These are phyloP conservation scores for Ceratocystis smalleyi DNA, from an alignment of 2,329 filamentous ascomycete species.

Conservation along the genomic window DNA sequence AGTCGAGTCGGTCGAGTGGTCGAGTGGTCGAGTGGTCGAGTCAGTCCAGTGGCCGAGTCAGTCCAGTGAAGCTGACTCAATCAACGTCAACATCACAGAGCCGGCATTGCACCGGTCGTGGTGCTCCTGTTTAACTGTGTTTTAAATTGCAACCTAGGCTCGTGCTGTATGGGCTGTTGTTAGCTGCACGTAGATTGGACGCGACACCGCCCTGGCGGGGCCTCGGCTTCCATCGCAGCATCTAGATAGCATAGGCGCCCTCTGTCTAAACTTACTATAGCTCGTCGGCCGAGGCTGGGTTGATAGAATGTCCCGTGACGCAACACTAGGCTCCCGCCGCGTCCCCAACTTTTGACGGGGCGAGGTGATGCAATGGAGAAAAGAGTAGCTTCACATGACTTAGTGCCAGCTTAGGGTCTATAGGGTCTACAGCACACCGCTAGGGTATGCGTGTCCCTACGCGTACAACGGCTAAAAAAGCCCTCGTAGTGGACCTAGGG, in stretches of 20 bases:
- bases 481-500: not conserved
- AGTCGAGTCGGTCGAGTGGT: no score
- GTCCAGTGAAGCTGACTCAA: not conserved
- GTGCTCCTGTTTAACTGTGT: no score
- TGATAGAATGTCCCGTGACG: not conserved
- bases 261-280: not conserved
- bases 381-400: not conserved
- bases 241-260: not conserved
- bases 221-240: not conserved
- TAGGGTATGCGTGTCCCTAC: not conserved
- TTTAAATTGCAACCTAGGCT: no score
- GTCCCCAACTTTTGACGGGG: not conserved
- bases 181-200: no score
- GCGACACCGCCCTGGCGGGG: not conserved
- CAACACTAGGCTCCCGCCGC: not conserved
- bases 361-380: not conserved
- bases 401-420: not conserved
- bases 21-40: no score
- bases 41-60: no score
- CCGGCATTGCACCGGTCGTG: no score
- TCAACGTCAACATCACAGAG: not conserved
- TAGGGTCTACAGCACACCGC: fast-evolving
- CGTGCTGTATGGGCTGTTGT: not conserved
- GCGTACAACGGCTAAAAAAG: not conserved
- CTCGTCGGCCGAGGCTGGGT: not conserved